These are phyloP conservation scores for Eucalyptus fibrosa DNA, from an alignment of 345 rosid genomes.

Conservation along the genomic window DNA sequence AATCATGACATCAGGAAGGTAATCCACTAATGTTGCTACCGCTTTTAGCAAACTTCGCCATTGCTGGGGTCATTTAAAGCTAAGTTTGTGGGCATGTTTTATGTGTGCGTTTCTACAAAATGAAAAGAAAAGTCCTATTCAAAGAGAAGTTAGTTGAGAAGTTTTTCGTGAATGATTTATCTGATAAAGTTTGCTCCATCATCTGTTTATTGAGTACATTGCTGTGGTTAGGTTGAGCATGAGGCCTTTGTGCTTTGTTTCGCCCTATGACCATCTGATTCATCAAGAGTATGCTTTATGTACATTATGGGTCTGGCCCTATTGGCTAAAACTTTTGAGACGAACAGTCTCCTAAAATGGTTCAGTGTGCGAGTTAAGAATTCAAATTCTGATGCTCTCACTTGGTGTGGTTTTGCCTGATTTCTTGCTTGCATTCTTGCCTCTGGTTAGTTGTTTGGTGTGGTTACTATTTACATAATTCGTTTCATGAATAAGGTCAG, in stretches of 20 bases:
- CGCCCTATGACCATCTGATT: not conserved
- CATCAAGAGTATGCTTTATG: not conserved
- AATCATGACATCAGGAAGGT: constrained; percentile 97
- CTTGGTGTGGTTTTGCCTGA: not conserved
- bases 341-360: not conserved
- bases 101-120: not conserved
- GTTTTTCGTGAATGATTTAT: not conserved
- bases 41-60: not conserved
- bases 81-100: constrained; percentile 7
- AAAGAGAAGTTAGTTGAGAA: not conserved
- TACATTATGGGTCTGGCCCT: not conserved
- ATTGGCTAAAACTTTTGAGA: not conserved
- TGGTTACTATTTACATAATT: not conserved
- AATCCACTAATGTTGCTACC: not conserved
- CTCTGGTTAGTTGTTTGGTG: not conserved
- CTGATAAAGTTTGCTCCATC: not conserved
- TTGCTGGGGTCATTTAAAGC: not conserved
- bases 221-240: not conserved
- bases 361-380: not conserved
- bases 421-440: not conserved
- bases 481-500: not conserved
- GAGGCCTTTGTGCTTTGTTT: not conserved
- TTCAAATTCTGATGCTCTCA: not conserved
- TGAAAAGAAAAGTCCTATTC: not conserved
- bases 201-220: not conserved